Conservation (phyloP, 2,329 filamentous ascomycete species). For the Aspergillus sp. region DNA sequence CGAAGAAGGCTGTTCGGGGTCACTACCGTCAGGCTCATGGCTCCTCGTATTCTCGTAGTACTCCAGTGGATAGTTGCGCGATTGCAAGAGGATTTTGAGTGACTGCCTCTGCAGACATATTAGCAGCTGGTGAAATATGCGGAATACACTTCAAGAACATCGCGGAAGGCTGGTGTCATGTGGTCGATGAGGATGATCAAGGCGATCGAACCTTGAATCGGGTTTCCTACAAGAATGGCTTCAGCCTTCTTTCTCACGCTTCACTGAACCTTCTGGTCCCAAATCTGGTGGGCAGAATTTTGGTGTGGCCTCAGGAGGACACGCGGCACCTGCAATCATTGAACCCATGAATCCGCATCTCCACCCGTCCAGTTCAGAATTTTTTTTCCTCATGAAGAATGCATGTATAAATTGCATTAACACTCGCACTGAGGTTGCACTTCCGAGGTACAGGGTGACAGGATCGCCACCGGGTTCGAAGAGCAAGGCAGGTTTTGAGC, state of each 20-base stretch:
- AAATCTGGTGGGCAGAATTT: no score
- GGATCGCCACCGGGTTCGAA: not conserved
- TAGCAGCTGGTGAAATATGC: no score
- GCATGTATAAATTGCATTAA: not conserved
- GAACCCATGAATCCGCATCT: constrained; percentile 11
- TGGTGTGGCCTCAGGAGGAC: constrained; percentile 9
- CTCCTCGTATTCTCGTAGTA: not conserved
- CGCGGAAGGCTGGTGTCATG: not conserved
- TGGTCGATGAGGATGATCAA: constrained; percentile 12
- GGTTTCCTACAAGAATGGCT: not conserved
- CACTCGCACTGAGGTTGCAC: not conserved
- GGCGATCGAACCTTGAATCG: constrained; percentile 13
- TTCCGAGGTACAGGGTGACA: not conserved
- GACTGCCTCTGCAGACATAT: not conserved
- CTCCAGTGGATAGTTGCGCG: not conserved
- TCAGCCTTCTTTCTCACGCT: not conserved
- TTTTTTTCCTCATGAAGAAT: not conserved
- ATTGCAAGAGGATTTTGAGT: not conserved
- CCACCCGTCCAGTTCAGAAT: constrained; percentile 7
- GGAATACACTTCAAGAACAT: no score
- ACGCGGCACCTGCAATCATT: constrained; percentile 16
- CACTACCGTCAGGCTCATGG: not conserved
- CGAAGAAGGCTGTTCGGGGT: not conserved
- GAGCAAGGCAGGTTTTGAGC: not conserved
- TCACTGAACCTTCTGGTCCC: not conserved